A percentile compares a stretch with the other conserved stretches of the same genome.
These are phyloP conservation scores for Polychaeton citri DNA, from an alignment of 2,329 filamentous ascomycete species.

Conservation along the genomic window DNA sequence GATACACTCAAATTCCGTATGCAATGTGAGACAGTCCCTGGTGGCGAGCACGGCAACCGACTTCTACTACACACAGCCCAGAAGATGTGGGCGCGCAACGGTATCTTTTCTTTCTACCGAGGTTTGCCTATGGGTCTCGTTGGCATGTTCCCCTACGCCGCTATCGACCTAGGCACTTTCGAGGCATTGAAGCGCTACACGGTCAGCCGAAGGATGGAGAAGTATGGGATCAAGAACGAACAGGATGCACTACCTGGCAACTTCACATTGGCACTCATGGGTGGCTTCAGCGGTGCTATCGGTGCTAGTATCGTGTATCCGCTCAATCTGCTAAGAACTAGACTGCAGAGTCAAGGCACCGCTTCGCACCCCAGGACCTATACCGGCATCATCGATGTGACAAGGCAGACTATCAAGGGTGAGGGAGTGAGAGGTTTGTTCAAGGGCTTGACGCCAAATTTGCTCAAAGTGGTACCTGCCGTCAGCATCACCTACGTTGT, in stretches of 20 bases:
- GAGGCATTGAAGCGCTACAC: conserved; percentile 76
- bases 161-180: conserved; percentile 91
- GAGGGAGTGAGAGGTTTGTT: conserved; percentile 82
- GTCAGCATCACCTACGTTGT: conserved; percentile 88
- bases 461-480: conserved; percentile 90
- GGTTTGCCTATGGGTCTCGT: conserved; percentile 86
- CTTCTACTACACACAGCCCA: conserved; percentile 70
- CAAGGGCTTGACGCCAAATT: conserved; percentile 86
- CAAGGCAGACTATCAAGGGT: conserved; percentile 63
- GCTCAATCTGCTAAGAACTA: conserved; percentile 80
- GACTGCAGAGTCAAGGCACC: conserved; percentile 88
- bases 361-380: conserved; percentile 84
- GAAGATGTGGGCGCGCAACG: conserved; percentile 74
- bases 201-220: conserved; percentile 54
- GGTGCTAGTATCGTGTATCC: conserved; percentile 93
- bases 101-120: conserved; percentile 68
- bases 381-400: conserved; percentile 80
- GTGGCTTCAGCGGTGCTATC: conserved; percentile 80
- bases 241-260: conserved; percentile 66
- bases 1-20: conserved; percentile 77
- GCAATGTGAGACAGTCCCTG: conserved; percentile 86
- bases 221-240: conserved; percentile 62
- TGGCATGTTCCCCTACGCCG: conserved; percentile 96
- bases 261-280: conserved; percentile 74
- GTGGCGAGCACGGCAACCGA: conserved; percentile 68